A percentile compares a stretch with the other conserved stretches of the same genome.
phyloP scores from a whole-genome alignment of 2,329 filamentous ascomycete species.

The Aspergillus persii region DNA sequence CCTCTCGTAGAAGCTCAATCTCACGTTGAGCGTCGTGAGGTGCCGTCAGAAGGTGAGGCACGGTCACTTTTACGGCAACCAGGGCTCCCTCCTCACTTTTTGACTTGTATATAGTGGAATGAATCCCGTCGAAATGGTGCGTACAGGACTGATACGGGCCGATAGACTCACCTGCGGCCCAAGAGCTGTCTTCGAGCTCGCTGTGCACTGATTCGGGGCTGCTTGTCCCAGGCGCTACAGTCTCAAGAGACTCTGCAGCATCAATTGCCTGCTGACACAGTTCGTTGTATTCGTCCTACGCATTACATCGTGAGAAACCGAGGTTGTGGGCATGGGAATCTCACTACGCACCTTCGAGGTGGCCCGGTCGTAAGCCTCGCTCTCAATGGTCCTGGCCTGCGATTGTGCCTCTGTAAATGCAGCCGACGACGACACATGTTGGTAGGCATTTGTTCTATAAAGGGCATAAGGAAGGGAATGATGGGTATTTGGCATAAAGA shows the following conservation, averaged over 20 bases:
- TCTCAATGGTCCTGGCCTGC: slow-evolving; percentile 65
- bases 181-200: slow-evolving; percentile 21
- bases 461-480: not conserved
- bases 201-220: slow-evolving; percentile 20
- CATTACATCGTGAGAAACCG: slow-evolving; percentile 4
- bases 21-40: slow-evolving; percentile 84
- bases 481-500: too few species aligned
- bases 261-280: slow-evolving; percentile 42
- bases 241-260: slow-evolving; percentile 26
- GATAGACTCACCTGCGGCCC: slow-evolving; percentile 41
- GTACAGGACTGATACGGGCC: slow-evolving; percentile 57
- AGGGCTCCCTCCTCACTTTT: slow-evolving; percentile 42
- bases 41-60: slow-evolving; percentile 66
- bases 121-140: slow-evolving; percentile 66
- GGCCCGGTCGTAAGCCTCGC: slow-evolving; percentile 38
- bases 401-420: slow-evolving; percentile 50
- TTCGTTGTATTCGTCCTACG: slow-evolving; percentile 57
- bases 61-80: slow-evolving; percentile 83
- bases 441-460: slow-evolving; percentile 50
- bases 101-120: slow-evolving; percentile 78
- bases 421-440: slow-evolving; percentile 44
- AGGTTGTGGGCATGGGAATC: not conserved
- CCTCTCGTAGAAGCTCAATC: slow-evolving; percentile 68
- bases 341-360: slow-evolving; percentile 33
- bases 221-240: slow-evolving; percentile 23